Percentiles rank a stretch among this genome's conserved stretches.
phyloP scores from a whole-genome alignment of 768 basidiomycete genomes.

The Pisolithus albus region DNA sequence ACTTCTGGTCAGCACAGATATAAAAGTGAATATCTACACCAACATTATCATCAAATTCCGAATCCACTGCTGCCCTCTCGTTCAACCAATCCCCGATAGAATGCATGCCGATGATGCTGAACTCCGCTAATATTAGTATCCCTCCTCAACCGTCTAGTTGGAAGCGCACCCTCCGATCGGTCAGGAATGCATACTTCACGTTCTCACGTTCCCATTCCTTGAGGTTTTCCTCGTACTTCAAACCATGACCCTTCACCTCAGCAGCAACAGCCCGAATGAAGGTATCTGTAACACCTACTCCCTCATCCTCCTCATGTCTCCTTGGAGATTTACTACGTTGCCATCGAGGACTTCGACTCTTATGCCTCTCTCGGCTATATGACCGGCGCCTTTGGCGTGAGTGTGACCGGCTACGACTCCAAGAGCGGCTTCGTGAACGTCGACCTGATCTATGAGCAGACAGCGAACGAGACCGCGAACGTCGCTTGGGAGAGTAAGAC shows the following conservation, averaged over 20 bases:
- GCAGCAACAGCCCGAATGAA: conserved; percentile 85
- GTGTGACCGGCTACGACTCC: conserved; percentile 39
- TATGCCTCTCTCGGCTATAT: conserved; percentile 34
- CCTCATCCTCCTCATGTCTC: conserved; percentile 44
- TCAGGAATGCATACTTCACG: conserved; percentile 75
- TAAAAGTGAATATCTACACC: conserved; percentile 9
- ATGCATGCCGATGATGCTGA: conserved; percentile 67
- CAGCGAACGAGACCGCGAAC: conserved; percentile 29
- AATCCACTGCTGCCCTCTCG: conserved; percentile 45
- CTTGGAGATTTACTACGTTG: conserved; percentile 28
- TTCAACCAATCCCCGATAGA: conserved; percentile 63
- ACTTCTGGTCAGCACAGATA: conserved; percentile 5
- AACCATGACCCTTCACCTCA: conserved; percentile 76
- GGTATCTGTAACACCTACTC: conserved; percentile 59
- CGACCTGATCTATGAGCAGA: conserved; percentile 35
- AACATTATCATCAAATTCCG: conserved; percentile 81
- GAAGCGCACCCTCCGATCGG: conserved; percentile 43
- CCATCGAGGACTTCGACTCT: conserved; percentile 43
- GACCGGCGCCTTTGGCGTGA: conserved; percentile 29
- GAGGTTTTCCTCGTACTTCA: conserved; percentile 67
- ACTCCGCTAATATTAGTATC: conserved; percentile 1
- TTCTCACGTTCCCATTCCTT: conserved; percentile 74
- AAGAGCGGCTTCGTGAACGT: conserved; percentile 47
- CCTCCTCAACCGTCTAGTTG: neutral
- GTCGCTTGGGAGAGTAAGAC: conserved; percentile 27